These are phyloP conservation scores for Fusarium transvaalense DNA, from an alignment of 2,329 filamentous ascomycete genomes.

Conservation along the genomic window DNA sequence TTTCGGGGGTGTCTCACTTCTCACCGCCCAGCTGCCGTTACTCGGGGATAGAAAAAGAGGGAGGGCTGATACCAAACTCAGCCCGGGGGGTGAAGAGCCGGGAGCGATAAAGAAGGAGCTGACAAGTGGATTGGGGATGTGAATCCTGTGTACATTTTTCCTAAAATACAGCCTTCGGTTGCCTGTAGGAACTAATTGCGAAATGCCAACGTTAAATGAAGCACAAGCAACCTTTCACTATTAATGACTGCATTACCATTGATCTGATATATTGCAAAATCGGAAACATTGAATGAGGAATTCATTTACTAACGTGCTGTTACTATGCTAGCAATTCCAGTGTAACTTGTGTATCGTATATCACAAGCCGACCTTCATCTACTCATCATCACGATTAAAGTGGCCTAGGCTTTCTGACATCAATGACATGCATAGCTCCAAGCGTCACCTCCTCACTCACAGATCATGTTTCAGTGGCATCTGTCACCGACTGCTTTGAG, in stretches of 20 bases:
- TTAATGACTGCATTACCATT: slow-evolving; percentile 2
- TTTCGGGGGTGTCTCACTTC: slow-evolving; percentile 12
- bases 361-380: background rate
- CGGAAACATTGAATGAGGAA: background rate
- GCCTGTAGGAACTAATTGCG: slow-evolving; percentile 51
- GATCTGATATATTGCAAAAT: background rate
- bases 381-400: slow-evolving; percentile 1
- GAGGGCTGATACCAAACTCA: slow-evolving; percentile 24
- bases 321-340: too few relatives aligned
- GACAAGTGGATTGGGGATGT: slow-evolving; percentile 45
- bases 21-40: slow-evolving; percentile 26
- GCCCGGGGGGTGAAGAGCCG: slow-evolving; percentile 15
- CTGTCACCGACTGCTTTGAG: background rate
- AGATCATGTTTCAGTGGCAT: background rate
- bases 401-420: slow-evolving; percentile 5
- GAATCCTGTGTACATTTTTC: slow-evolving; percentile 57
- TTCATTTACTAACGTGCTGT: background rate
- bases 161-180: slow-evolving; percentile 51
- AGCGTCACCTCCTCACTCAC: background rate
- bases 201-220: slow-evolving; percentile 50
- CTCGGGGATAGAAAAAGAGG: slow-evolving; percentile 37
- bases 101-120: slow-evolving; percentile 21
- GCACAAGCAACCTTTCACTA: slow-evolving; percentile 36
- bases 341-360: background rate
- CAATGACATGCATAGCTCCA: slow-evolving; percentile 1